These are phyloP conservation scores for Nicotiana paniculata DNA, from an alignment of 257 asterid genomes.

Conservation along the genomic window DNA sequence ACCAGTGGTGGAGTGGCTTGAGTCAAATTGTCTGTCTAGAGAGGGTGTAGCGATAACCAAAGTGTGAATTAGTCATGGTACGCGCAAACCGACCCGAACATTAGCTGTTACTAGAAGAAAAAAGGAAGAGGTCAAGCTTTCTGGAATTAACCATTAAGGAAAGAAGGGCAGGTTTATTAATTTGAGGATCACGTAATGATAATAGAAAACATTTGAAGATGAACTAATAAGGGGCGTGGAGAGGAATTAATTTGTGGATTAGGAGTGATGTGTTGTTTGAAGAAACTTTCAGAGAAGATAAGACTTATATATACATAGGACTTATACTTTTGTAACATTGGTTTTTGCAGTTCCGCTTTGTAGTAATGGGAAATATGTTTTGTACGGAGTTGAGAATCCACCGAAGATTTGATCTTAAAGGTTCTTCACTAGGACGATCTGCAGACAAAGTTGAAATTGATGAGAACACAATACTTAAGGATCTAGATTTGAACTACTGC, in stretches of 20 bases:
- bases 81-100: neutral
- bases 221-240: too few species aligned
- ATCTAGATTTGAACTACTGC: slow-evolving; percentile 90
- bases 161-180: neutral
- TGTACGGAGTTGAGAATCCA: slow-evolving; percentile 95
- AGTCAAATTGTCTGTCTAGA: neutral
- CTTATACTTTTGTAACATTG: neutral
- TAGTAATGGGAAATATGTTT: slow-evolving; percentile 98
- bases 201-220: neutral
- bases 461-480: slow-evolving; percentile 90
- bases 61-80: too few species aligned
- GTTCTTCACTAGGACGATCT: slow-evolving; percentile 94
- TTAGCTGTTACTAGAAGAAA: too few species aligned
- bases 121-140: neutral
- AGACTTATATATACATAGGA: neutral
- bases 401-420: slow-evolving; percentile 88
- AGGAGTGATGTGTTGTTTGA: neutral
- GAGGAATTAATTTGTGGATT: too few species aligned
- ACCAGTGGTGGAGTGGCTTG: neutral
- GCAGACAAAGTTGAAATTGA: slow-evolving; percentile 89
- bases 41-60: neutral
- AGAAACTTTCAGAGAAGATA: neutral
- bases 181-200: neutral
- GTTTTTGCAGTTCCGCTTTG: slow-evolving; percentile 77
- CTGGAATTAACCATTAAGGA: neutral